phyloP scores from a whole-genome alignment of 257 asterid species.

The Salvia hispanica region DNA sequence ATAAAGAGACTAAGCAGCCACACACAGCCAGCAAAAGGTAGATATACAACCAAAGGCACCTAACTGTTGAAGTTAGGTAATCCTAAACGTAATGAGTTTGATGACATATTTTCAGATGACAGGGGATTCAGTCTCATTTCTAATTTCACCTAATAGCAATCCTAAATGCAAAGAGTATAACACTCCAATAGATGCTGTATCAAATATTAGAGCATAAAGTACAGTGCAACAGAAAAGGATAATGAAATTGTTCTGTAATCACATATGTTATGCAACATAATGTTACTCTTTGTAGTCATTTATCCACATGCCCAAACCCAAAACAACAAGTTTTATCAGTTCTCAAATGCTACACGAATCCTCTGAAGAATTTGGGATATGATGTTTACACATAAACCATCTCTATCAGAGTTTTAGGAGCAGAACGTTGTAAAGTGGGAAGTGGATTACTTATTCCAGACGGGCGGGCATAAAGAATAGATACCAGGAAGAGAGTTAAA shows the following conservation, averaged over 20 bases:
- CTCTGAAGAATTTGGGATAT: neutral
- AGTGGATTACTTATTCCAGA: neutral
- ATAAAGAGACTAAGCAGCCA: neutral
- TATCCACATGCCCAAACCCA: neutral
- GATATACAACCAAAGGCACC: neutral
- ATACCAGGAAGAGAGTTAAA: slow-evolving; percentile 5
- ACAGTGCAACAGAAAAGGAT: neutral
- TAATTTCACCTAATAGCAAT: neutral
- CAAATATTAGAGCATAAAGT: neutral
- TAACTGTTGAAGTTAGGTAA: neutral
- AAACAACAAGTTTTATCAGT: neutral
- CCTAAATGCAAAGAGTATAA: neutral
- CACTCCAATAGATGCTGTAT: neutral
- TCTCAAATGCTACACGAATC: neutral
- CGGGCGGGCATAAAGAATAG: neutral
- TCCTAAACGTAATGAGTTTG: neutral
- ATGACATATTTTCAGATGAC: slow-evolving; percentile 1
- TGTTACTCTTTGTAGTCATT: neutral
- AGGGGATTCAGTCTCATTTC: neutral
- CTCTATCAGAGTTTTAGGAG: neutral
- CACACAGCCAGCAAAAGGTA: neutral
- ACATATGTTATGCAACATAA: neutral
- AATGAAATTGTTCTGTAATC: neutral
- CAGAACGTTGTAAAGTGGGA: neutral
- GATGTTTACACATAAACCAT: neutral